Percentiles rank a stretch among this genome's conserved stretches.
Conservation (phyloP, 2,329 filamentous ascomycete species). For the Microsporum ferrugineum region DNA sequence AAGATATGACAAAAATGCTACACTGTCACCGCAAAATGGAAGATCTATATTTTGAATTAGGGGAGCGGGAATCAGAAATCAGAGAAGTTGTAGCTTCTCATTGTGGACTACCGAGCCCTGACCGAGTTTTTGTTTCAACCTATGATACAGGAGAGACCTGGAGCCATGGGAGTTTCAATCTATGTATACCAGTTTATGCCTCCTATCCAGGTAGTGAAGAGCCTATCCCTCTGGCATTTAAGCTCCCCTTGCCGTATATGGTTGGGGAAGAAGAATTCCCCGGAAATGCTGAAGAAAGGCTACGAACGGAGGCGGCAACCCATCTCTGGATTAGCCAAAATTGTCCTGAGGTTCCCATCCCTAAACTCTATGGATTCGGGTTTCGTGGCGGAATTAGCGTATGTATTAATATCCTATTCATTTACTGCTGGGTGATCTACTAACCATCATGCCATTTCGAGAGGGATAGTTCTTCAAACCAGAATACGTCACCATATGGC, state of each 20-base stretch:
- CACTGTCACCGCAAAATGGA: constrained; percentile 7
- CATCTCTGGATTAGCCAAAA: constrained; percentile 17
- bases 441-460: not conserved
- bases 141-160: constrained; percentile 7
- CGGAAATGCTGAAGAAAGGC: constrained; percentile 17
- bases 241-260: constrained; percentile 13
- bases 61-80: constrained; percentile 5
- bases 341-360: constrained; percentile 15
- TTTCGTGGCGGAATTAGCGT: constrained; percentile 16
- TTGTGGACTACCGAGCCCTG: constrained; percentile 10
- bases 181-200: constrained; percentile 12
- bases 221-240: constrained; percentile 10
- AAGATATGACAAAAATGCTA: constrained; percentile 11
- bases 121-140: constrained; percentile 8
- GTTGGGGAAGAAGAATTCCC: constrained; percentile 14
- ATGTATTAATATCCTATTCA: not conserved
- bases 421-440: not conserved
- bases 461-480: constrained; percentile 10
- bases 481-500: constrained; percentile 8
- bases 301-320: constrained; percentile 17
- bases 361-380: constrained; percentile 16
- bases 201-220: not conserved
- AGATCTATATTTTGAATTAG: constrained; percentile 6
- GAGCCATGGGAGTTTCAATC: constrained; percentile 13
- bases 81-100: constrained; percentile 10